Percentiles rank a stretch among this genome's conserved stretches.
Conservation (phyloP, 2,329 filamentous ascomycete genomes). For the Fusarium sp. region DNA sequence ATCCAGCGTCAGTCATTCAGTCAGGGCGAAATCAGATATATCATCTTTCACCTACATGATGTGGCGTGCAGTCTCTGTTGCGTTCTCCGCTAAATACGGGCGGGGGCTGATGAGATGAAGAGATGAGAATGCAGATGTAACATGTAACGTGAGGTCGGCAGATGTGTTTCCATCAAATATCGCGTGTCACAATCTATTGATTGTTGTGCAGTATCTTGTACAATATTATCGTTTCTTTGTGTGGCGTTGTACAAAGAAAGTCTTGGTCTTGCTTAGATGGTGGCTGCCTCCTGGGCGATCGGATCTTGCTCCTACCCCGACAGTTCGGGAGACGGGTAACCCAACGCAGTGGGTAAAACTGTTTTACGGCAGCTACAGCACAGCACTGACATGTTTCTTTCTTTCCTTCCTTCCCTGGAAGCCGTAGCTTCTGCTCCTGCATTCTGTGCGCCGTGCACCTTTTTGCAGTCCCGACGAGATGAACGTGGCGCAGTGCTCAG, state of each 20-base stretch:
- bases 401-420: background rate
- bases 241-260: conserved; percentile 1
- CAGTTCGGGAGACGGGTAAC: conserved; percentile 9
- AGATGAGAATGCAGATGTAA: conserved; percentile 10
- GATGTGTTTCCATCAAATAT: conserved; percentile 10
- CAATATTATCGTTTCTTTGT: background rate
- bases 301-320: conserved; percentile 22
- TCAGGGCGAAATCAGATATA: conserved; percentile 25
- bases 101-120: conserved; percentile 18
- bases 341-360: background rate
- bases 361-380: conserved; percentile 13
- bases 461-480: conserved; percentile 20
- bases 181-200: conserved; percentile 1
- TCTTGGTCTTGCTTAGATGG: background rate
- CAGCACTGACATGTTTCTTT: conserved; percentile 15
- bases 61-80: conserved; percentile 10
- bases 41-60: conserved; percentile 29
- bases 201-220: conserved; percentile 4
- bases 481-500: conserved; percentile 32
- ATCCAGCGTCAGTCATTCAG: conserved; percentile 7
- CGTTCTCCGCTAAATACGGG: conserved; percentile 5
- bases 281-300: conserved; percentile 20
- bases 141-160: background rate
- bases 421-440: conserved; percentile 2
- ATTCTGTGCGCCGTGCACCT: conserved; percentile 23